Evolutionary conservation across 371 early-diverging fungal species (phyloP), one percentile per base, ranked within the genome.

Genomic region (Rhizoclosmatium hyalinum): DNA sequence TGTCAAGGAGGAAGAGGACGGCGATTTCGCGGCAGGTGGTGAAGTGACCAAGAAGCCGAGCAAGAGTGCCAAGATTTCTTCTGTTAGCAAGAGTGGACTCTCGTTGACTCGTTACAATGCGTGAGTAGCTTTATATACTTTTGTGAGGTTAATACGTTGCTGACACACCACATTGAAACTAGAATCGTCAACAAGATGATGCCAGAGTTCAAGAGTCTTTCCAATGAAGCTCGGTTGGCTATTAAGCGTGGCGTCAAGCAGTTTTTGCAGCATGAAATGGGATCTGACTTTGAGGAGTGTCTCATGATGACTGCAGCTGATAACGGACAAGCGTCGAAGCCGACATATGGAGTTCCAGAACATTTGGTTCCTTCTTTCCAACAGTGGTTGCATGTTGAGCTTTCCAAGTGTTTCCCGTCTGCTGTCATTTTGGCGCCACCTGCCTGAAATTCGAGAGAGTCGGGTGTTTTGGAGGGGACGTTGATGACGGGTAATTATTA

Each of bases 161-260:
- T 64, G 12, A 12, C 12, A 8, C 44, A 39, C 43, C 42, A 39
- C 32, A 64, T 32, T 32, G 8, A 43, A 12, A 17, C 3, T 47
- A 73, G 73, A 45, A 63, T 73, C 56, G 63, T 73, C 65, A 73
- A 54, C 61, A 47, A 50, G 21, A 73, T 73, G 73, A 73, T 73
- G 73, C 61, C 61, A 3, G 65, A 47, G 6, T 73, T 73, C 55
- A 73, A 44, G 41, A 65, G n/a, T n/a, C 43, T 73, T 14, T 17
- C 63, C 6, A 73, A 41, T n/a, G 73, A 73, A 3, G 73, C 65
- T 5, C 63, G 55, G 10, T 39, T 73, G 14, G 73, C 73, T 42
- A 65, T 73, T 53, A 73, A 73, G 55, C 46, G 56, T 6, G 73
- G 63, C 53, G 73, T 73, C 2, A 73, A 65, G 55, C 56, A 63